phyloP scores from a whole-genome alignment of 2,329 filamentous ascomycete species.

The Furcasterigmium furcatum region DNA sequence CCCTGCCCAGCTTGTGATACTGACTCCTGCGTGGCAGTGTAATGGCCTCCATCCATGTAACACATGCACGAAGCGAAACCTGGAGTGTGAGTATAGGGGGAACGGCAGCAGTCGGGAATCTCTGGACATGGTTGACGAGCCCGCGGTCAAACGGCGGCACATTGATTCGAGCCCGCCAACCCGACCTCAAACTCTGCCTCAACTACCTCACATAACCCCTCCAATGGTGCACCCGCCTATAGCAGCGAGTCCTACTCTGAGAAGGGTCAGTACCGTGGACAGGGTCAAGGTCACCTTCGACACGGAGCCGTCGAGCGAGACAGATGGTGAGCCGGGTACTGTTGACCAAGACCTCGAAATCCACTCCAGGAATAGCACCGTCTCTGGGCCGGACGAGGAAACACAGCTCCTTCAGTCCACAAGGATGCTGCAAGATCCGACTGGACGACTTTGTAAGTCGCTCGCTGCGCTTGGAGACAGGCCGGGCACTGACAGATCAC shows the following conservation, averaged over 20 bases:
- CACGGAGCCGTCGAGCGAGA: constrained; percentile 7
- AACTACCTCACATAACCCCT: constrained; percentile 4
- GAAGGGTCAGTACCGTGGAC: constrained; percentile 5
- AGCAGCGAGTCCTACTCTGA: constrained; percentile 7
- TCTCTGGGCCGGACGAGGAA: constrained; percentile 50
- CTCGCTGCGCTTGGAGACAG: not conserved
- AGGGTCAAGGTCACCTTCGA: constrained; percentile 7
- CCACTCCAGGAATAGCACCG: constrained; percentile 30
- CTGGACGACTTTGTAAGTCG: constrained; percentile 50
- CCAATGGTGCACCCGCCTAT: constrained; percentile 5
- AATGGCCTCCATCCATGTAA: constrained; percentile 17
- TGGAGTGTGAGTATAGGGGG: constrained; percentile 13
- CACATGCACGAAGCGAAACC: constrained; percentile 16
- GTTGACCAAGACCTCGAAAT: constrained; percentile 9
- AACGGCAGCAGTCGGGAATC: not conserved
- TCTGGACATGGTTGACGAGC: not conserved
- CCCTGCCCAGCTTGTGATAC: too few relatives aligned
- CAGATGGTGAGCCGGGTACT: constrained; percentile 2
- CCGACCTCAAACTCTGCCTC: not conserved
- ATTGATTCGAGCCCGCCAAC: constrained; percentile 5
- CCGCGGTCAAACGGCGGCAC: constrained; percentile 9
- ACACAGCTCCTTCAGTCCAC: constrained; percentile 50
- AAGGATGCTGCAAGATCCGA: constrained; percentile 58
- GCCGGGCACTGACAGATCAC: constrained; percentile 9
- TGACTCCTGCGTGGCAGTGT: constrained; percentile 12